These are phyloP conservation scores for Boletus huronensis DNA, from an alignment of 768 basidiomycete genomes.

Conservation along the genomic window DNA sequence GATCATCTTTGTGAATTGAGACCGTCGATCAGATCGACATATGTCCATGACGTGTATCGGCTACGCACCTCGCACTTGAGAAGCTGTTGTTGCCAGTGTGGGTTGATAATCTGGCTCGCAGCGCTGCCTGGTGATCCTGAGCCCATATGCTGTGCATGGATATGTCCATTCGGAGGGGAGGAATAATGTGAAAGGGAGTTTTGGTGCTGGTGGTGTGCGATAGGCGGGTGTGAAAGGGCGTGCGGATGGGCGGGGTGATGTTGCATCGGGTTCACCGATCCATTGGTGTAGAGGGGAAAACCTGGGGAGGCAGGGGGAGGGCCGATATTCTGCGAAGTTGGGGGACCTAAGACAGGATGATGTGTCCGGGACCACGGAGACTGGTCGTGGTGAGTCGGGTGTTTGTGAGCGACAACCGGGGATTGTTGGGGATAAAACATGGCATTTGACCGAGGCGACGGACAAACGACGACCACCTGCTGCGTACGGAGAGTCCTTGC, in stretches of 20 bases:
- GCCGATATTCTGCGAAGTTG: constrained; percentile 42
- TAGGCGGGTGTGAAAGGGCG: constrained; percentile 44
- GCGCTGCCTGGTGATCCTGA: constrained; percentile 57
- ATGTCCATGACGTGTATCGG: constrained; percentile 15
- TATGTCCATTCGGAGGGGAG: constrained; percentile 70
- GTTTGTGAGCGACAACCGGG: constrained; percentile 74
- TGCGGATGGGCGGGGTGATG: constrained; percentile 58
- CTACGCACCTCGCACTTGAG: constrained; percentile 84
- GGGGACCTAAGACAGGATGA: constrained; percentile 49
- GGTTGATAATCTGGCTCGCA: constrained; percentile 62
- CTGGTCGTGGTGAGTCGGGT: constrained; percentile 73
- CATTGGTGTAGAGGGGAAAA: constrained; percentile 74
- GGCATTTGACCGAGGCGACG: constrained; percentile 36
- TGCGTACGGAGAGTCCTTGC: constrained; percentile 4
- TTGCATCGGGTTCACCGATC: constrained; percentile 58
- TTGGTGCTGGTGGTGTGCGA: constrained; percentile 74
- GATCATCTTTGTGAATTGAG: constrained; percentile 55
- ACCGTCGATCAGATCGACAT: constrained; percentile 17
- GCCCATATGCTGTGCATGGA: constrained; percentile 54
- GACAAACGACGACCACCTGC: constrained; percentile 3
- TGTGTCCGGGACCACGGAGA: constrained; percentile 67
- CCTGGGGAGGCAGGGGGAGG: constrained; percentile 71
- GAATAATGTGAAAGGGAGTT: constrained; percentile 75
- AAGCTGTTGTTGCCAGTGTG: constrained; percentile 92
- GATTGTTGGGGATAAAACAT: constrained; percentile 89